phyloP scores from a whole-genome alignment of 2,329 filamentous ascomycete genomes.

The Sarocladium oryzae region DNA sequence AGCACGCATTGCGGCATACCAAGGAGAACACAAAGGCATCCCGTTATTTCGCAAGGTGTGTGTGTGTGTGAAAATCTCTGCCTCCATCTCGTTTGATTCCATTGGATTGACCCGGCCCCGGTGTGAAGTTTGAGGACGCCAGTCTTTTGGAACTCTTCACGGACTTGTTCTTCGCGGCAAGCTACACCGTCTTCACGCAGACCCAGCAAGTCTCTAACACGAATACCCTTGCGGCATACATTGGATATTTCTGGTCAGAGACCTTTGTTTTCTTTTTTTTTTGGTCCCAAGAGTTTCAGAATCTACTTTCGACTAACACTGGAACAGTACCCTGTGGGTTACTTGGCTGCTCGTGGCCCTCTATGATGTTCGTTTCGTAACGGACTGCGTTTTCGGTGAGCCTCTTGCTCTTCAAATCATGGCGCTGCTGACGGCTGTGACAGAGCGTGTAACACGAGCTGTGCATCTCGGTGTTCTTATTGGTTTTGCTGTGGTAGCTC shows the following conservation, averaged over 20 bases:
- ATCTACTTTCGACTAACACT: too few relatives aligned
- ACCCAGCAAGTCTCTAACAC: constrained; percentile 25
- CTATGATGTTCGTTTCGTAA: constrained; percentile 60
- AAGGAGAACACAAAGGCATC: neutral
- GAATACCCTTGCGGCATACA: constrained; percentile 25
- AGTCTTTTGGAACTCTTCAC: constrained; percentile 31
- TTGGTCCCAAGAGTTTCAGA: too few relatives aligned
- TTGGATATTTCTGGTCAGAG: constrained; percentile 31
- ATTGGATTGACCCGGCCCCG: too few relatives aligned
- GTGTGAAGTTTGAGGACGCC: constrained; percentile 21
- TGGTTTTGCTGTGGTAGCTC: constrained; percentile 56
- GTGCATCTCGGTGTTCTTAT: constrained; percentile 59
- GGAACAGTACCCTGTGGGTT: constrained; percentile 58
- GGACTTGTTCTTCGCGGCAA: constrained; percentile 45
- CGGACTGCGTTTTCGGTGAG: constrained; percentile 50
- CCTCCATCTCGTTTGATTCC: too few relatives aligned
- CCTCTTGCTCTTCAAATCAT: neutral
- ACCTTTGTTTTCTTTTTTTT: too few relatives aligned
- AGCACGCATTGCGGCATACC: neutral
- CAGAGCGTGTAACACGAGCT: constrained; percentile 48
- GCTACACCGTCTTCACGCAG: constrained; percentile 52
- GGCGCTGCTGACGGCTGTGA: neutral
- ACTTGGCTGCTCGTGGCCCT: constrained; percentile 61
- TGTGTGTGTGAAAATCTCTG: too few relatives aligned
- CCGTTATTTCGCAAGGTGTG: constrained; percentile 1